phyloP scores from a whole-genome alignment of 1,139 yeast species.

The Zygoascus meyerae region DNA sequence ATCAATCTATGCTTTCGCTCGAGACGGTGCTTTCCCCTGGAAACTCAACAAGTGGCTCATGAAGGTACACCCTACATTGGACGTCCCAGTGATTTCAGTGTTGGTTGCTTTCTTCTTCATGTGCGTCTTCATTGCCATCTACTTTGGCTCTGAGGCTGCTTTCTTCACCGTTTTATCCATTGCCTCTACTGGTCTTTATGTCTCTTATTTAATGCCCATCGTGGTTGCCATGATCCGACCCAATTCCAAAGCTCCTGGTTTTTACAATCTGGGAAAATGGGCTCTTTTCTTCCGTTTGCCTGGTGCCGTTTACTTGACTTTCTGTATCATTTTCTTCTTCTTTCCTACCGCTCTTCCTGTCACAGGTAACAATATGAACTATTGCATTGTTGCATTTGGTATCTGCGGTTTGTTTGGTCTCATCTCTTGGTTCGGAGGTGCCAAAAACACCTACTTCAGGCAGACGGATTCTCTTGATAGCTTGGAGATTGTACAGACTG shows the following conservation, averaged over 20 bases:
- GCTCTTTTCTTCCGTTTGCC: slow-evolving; percentile 53
- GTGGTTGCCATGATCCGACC: slow-evolving; percentile 43
- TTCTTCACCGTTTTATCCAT: slow-evolving; percentile 84
- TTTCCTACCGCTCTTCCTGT: slow-evolving; percentile 71
- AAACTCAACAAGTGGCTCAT: slow-evolving; percentile 46
- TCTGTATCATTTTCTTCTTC: slow-evolving; percentile 58
- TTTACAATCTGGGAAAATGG: slow-evolving; percentile 59
- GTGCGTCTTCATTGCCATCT: slow-evolving; percentile 55
- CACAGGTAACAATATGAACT: slow-evolving; percentile 65
- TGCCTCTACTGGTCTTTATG: slow-evolving; percentile 68
- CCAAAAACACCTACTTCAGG: slow-evolving; percentile 15
- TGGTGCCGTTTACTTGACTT: slow-evolving; percentile 55
- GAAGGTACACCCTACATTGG: slow-evolving; percentile 53
- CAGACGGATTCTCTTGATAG: slow-evolving; percentile 4
- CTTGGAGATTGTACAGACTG: slow-evolving; percentile 5
- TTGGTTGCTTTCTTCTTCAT: slow-evolving; percentile 41
- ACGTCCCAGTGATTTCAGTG: slow-evolving; percentile 69
- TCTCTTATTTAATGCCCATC: slow-evolving; percentile 76
- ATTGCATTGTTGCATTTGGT: slow-evolving; percentile 50
- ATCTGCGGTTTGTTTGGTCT: slow-evolving; percentile 18
- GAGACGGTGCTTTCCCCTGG: slow-evolving; percentile 74
- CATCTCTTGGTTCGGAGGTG: slow-evolving; percentile 24
- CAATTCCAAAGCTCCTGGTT: slow-evolving; percentile 47
- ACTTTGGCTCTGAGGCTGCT: slow-evolving; percentile 62
- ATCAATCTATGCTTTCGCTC: slow-evolving; percentile 54